A percentile compares a stretch with the other conserved stretches of the same genome.
Conservation (phyloP, 306 rosid species). For the Astragalus membranaceus region DNA sequence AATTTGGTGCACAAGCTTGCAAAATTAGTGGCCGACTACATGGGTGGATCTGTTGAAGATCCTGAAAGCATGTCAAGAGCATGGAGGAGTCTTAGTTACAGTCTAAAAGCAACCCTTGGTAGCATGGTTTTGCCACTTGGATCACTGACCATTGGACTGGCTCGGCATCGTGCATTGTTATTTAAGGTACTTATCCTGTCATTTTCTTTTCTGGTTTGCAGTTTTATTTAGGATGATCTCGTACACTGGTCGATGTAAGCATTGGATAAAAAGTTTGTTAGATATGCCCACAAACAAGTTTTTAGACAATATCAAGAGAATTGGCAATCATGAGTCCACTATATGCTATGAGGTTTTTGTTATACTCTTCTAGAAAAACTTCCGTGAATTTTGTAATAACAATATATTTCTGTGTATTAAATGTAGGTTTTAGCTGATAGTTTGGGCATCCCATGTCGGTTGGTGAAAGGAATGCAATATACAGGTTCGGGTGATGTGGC, state of each 20-base stretch:
- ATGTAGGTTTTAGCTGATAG: constrained; percentile 88
- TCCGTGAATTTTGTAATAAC: not conserved
- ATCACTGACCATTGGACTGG: constrained; percentile 83
- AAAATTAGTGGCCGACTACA: constrained; percentile 66
- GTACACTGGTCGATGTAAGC: not conserved
- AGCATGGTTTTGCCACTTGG: constrained; percentile 99
- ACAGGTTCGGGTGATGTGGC: constrained; percentile 90
- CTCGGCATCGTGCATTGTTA: constrained; percentile 96
- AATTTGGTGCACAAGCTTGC: constrained; percentile 78
- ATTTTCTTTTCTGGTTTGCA: constrained; percentile 14
- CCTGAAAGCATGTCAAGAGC: constrained; percentile 73
- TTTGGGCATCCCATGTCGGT: constrained; percentile 77
- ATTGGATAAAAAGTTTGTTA: not conserved
- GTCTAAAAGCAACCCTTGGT: constrained; percentile 82
- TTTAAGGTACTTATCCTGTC: constrained; percentile 60
- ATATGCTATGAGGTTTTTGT: not conserved
- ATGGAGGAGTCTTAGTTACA: constrained; percentile 69
- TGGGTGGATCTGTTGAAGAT: constrained; percentile 95
- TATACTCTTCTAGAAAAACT: not conserved
- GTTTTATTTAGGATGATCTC: constrained; percentile 5
- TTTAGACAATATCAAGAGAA: constrained; percentile 7
- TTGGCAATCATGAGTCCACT: not conserved
- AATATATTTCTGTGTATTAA: not conserved
- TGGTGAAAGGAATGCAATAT: constrained; percentile 88
- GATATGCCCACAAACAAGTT: not conserved